Evolutionary conservation across 2,329 filamentous ascomycete species (phyloP).

Genomic region (Pseudopyrenochaeta lycopersici): DNA sequence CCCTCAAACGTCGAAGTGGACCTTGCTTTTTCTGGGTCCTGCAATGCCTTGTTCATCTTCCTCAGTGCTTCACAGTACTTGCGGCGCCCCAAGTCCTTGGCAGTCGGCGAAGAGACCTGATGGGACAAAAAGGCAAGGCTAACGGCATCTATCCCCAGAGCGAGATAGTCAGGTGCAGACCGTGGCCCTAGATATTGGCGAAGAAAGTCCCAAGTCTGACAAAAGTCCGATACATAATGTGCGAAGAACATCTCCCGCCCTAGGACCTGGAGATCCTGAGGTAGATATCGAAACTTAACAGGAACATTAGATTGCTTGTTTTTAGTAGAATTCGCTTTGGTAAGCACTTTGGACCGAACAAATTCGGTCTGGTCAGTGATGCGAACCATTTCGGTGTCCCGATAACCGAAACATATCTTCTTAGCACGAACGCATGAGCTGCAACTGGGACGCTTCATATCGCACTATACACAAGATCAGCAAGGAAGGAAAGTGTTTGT

Average conservation of each 20-base stretch:
- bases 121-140: constrained; percentile 39
- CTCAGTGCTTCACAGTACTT: constrained; percentile 38
- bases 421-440: constrained; percentile 31
- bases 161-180: constrained; percentile 27
- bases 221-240: constrained; percentile 37
- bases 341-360: constrained; percentile 22
- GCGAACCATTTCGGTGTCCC: constrained; percentile 30
- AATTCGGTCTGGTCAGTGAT: constrained; percentile 35
- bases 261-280: constrained; percentile 24
- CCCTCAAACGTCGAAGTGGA: constrained; percentile 26
- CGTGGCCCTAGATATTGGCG: constrained; percentile 20
- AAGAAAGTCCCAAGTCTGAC: constrained; percentile 33
- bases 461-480: constrained; percentile 25
- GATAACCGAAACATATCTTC: constrained; percentile 31
- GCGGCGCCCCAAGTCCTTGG: constrained; percentile 21
- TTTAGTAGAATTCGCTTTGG: constrained; percentile 1
- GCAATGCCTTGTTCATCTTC: constrained; percentile 26
- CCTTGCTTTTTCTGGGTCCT: constrained; percentile 17
- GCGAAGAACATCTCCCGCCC: constrained; percentile 35
- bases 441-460: constrained; percentile 30
- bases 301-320: neutral
- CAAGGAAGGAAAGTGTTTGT: neutral
- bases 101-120: constrained; percentile 23
- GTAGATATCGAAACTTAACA: constrained; percentile 15
- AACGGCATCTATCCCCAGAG: constrained; percentile 37